Conservation (phyloP, 352 stramenopile genomes). For the Saprolegnia diclina region DNA sequence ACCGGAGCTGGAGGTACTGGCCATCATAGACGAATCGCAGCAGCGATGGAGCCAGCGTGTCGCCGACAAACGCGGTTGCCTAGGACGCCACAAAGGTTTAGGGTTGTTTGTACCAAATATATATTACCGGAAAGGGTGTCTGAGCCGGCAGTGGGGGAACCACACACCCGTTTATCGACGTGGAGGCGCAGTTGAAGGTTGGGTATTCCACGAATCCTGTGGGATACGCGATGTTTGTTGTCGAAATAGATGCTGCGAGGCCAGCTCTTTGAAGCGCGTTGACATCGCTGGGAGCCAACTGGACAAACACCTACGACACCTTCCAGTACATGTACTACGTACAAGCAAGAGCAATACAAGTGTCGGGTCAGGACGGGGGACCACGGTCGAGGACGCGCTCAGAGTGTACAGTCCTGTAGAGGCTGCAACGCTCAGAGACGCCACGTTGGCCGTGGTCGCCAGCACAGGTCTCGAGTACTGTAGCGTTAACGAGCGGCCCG, state of each 20-base stretch:
- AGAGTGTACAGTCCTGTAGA: constrained; percentile 1
- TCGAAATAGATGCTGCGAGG: background rate
- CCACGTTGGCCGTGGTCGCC: constrained; percentile 1
- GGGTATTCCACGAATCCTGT: constrained; percentile 18
- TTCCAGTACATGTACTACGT: background rate
- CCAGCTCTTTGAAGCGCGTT: background rate
- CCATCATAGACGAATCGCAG: constrained; percentile 56
- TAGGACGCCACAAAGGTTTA: constrained; percentile 23
- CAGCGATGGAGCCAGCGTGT: constrained; percentile 42
- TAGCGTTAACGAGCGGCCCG: constrained; percentile 1
- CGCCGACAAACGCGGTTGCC: constrained; percentile 40
- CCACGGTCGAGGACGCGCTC: background rate
- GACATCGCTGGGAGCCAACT: constrained; percentile 5
- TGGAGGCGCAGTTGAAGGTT: constrained; percentile 10
- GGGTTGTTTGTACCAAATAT: background rate
- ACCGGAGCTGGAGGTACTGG: constrained; percentile 53
- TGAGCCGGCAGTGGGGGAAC: background rate
- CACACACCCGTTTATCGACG: background rate
- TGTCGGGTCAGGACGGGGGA: background rate
- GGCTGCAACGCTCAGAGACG: background rate
- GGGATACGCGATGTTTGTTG: background rate
- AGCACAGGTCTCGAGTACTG: constrained; percentile 6
- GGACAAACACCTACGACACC: constrained; percentile 3
- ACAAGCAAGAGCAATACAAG: background rate
- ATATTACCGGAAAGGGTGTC: background rate